Evolutionary conservation across 148 eudicot species (phyloP).

Genomic region (Rheum nobile): DNA sequence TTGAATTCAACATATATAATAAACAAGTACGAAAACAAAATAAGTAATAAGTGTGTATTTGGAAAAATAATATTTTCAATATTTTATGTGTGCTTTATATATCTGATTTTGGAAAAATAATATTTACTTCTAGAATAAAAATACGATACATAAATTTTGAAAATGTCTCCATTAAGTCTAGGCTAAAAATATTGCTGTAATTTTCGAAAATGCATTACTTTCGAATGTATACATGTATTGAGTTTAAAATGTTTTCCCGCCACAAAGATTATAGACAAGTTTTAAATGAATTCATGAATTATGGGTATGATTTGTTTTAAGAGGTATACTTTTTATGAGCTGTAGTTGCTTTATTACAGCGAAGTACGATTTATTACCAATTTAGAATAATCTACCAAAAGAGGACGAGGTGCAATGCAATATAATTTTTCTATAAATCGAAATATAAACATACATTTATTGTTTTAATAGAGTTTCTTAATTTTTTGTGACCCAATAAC

Average conservation of each 20-base stretch:
- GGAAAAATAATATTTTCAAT: neutral
- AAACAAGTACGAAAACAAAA: neutral
- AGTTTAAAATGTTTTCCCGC: neutral
- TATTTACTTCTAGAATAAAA: neutral
- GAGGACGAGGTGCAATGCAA: neutral
- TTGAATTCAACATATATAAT: neutral
- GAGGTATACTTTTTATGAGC: neutral
- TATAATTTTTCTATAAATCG: neutral
- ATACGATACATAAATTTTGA: neutral
- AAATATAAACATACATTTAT: too few species aligned
- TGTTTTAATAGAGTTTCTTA: too few species aligned
- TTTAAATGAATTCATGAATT: neutral
- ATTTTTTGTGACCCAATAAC: too few species aligned
- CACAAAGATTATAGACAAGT: neutral
- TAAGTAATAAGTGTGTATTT: neutral
- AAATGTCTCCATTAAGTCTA: neutral
- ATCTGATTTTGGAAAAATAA: neutral
- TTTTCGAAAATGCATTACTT: neutral
- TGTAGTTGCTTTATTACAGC: neutral
- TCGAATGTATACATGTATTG: neutral
- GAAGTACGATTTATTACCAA: neutral
- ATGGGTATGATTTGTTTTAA: neutral
- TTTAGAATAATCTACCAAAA: neutral
- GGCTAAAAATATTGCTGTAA: neutral
- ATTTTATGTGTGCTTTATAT: neutral